phyloP scores from a whole-genome alignment of 192 early-diverging fungal genomes.

The Dissophora globulifera region DNA sequence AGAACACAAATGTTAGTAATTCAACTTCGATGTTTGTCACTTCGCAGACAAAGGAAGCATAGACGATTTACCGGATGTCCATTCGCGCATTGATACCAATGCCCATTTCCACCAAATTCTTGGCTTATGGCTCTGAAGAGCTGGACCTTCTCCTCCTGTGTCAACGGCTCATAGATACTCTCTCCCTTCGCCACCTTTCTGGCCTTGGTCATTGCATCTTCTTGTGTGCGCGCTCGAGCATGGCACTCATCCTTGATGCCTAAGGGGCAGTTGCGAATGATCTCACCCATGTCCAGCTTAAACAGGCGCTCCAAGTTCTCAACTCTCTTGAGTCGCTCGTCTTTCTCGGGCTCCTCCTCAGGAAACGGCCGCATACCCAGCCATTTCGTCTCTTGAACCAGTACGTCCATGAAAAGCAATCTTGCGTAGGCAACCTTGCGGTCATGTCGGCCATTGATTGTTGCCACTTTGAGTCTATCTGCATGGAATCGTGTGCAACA shows the following conservation, averaged over 20 bases:
- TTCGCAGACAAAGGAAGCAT: too few species aligned
- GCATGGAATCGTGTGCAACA: constrained; percentile 7
- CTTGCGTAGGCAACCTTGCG: constrained; percentile 10
- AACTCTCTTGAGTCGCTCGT: neutral
- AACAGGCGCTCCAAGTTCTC: constrained; percentile 1
- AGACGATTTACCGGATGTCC: constrained; percentile 48
- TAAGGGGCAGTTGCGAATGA: constrained; percentile 7
- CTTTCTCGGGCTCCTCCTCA: neutral
- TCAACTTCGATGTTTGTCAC: too few species aligned
- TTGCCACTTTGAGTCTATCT: neutral
- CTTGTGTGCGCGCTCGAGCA: constrained; percentile 1
- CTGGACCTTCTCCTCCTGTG: constrained; percentile 36
- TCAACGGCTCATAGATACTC: constrained; percentile 5
- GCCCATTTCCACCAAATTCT: constrained; percentile 38
- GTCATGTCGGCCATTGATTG: constrained; percentile 1
- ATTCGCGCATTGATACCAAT: constrained; percentile 61
- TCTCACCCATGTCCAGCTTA: neutral
- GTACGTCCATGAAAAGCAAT: too few species aligned
- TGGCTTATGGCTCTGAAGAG: constrained; percentile 41
- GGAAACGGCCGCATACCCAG: neutral
- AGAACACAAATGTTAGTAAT: neutral
- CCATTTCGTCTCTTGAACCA: too few species aligned
- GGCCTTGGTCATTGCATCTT: constrained; percentile 17
- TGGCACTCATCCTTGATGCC: constrained; percentile 18
- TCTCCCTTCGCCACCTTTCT: constrained; percentile 1